Evolutionary conservation across 495 filamentous ascomycete genomes (phyloP).

Genomic region (Aspergillus kassunensis): DNA sequence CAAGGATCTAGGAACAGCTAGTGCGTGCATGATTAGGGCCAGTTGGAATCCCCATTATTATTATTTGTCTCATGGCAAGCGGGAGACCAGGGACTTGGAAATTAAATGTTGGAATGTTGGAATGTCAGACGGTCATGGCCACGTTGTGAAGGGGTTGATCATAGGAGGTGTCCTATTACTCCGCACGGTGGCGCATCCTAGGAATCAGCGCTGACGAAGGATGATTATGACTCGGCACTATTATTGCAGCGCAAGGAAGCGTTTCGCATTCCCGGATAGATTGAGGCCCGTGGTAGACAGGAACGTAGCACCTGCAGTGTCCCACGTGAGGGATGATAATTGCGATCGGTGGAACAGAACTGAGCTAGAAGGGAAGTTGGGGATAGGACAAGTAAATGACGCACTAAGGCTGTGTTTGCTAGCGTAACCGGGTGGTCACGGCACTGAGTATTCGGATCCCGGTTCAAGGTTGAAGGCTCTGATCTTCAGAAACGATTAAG

Average conservation of each 20-base stretch:
- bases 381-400: too few relatives aligned
- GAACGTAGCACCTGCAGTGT: too few relatives aligned
- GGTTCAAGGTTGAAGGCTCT: background rate
- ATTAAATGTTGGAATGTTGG: background rate
- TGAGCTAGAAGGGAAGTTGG: too few relatives aligned
- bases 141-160: background rate
- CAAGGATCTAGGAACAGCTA: background rate
- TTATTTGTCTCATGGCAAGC: background rate
- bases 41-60: background rate
- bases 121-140: conserved; percentile 5
- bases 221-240: background rate
- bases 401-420: too few relatives aligned
- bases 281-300: too few relatives aligned
- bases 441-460: background rate
- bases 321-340: too few relatives aligned
- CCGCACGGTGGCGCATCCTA: background rate
- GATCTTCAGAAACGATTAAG: conserved; percentile 1
- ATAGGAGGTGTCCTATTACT: background rate
- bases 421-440: too few relatives aligned
- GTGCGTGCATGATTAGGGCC: background rate
- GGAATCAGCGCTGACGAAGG: background rate
- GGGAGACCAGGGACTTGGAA: background rate
- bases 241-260: background rate
- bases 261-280: background rate
- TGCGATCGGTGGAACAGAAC: too few relatives aligned